These are phyloP conservation scores for Mycena vitilis DNA, from an alignment of 768 basidiomycete species.

Conservation along the genomic window DNA sequence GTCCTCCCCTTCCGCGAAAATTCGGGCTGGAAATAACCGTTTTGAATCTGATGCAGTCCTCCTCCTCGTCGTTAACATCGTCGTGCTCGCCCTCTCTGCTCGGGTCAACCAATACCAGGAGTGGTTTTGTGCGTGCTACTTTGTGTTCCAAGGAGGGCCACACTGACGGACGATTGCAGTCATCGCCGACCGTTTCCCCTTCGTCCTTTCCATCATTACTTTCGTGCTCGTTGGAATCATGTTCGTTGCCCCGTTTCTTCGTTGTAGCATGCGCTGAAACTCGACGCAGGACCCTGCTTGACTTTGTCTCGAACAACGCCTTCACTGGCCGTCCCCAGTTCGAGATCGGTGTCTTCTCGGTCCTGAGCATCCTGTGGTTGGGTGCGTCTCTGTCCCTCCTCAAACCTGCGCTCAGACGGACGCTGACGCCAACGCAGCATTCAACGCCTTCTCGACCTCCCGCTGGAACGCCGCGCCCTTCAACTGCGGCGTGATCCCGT, in stretches of 20 bases:
- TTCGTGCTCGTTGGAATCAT: conserved; percentile 54
- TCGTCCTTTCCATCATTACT: conserved; percentile 66
- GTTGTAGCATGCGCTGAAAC: too few species aligned
- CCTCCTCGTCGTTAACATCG: conserved; percentile 58
- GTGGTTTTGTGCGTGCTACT: conserved; percentile 64
- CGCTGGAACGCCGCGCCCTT: conserved; percentile 64
- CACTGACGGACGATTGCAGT: conserved; percentile 47
- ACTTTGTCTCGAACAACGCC: conserved; percentile 54
- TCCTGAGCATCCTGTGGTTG: conserved; percentile 66
- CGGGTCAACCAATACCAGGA: conserved; percentile 69
- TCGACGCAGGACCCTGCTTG: conserved; percentile 53
- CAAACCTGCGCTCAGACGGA: too few species aligned
- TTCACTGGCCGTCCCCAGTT: conserved; percentile 60
- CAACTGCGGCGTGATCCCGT: conserved; percentile 60
- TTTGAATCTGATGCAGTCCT: conserved; percentile 48
- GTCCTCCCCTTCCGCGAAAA: background rate
- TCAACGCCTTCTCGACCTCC: conserved; percentile 71
- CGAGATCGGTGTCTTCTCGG: conserved; percentile 58
- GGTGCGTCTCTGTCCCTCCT: too few species aligned
- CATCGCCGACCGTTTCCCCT: conserved; percentile 70
- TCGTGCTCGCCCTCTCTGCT: conserved; percentile 64
- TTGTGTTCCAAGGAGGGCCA: background rate
- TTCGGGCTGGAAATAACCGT: background rate
- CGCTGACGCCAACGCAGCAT: too few species aligned
- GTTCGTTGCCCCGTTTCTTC: conserved; percentile 45